A percentile compares a stretch with the other conserved stretches of the same genome.
Evolutionary conservation across 179 eudicot genomes (phyloP).

Genomic region (Vitellaria paradoxa): DNA sequence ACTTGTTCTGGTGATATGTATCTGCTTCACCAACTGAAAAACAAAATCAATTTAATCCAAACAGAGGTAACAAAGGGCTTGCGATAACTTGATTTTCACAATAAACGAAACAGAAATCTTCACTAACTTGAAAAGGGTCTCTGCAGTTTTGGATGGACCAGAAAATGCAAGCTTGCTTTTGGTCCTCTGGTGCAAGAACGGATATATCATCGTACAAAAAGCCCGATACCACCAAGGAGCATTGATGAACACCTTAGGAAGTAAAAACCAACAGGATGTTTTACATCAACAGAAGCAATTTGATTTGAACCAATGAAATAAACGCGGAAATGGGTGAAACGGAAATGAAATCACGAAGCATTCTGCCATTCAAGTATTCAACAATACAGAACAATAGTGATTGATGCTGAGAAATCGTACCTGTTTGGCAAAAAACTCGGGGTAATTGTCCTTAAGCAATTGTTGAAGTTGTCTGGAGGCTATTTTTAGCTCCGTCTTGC

Average conservation of each 20-base stretch:
- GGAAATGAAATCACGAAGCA: not conserved
- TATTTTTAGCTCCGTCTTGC: conserved; percentile 49
- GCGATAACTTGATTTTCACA: not conserved
- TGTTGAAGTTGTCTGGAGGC: conserved; percentile 54
- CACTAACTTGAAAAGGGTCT: conserved; percentile 66
- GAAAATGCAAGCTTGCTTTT: conserved; percentile 26
- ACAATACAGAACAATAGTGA: not conserved
- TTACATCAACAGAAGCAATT: not conserved
- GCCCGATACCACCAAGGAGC: conserved; percentile 43
- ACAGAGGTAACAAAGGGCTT: not conserved
- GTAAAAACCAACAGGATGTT: not conserved
- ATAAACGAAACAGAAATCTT: not conserved
- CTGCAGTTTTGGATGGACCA: conserved; percentile 66
- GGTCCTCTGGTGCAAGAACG: conserved; percentile 17
- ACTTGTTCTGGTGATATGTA: conserved; percentile 74
- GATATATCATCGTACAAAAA: conserved; percentile 66
- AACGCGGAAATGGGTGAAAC: not conserved
- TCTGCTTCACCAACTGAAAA: conserved; percentile 27
- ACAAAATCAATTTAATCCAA: conserved; percentile 3
- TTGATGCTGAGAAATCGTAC: conserved; percentile 20
- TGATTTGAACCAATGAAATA: too few species aligned
- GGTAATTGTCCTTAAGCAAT: conserved; percentile 17
- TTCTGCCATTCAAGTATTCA: not conserved
- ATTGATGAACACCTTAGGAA: conserved; percentile 46
- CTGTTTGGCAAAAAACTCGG: conserved; percentile 75